phyloP scores from a whole-genome alignment of 345 rosid species.

The Luvunga scandens region DNA sequence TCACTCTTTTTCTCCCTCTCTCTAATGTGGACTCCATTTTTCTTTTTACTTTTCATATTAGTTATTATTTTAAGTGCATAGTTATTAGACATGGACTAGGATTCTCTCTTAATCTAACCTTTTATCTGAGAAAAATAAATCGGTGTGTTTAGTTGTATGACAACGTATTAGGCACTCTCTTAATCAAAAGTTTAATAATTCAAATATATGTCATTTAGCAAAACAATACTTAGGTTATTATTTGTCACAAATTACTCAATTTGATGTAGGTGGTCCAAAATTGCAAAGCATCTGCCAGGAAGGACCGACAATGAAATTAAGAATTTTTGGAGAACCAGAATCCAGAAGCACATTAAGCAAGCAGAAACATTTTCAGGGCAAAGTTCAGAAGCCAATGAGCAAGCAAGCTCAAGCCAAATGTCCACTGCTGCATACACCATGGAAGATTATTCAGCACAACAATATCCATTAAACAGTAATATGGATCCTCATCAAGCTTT shows the following conservation, averaged over 20 bases:
- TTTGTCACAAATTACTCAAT: too few relatives aligned
- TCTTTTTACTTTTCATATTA: too few relatives aligned
- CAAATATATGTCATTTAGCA: background rate
- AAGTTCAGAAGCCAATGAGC: constrained; percentile 42
- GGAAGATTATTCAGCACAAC: constrained; percentile 51
- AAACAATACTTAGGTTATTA: too few relatives aligned
- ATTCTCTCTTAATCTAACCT: too few relatives aligned
- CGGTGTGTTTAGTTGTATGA: background rate
- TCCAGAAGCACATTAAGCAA: constrained; percentile 86
- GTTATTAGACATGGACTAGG: fast-evolving
- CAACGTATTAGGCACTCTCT: background rate
- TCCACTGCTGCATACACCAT: constrained; percentile 39
- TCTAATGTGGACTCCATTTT: background rate
- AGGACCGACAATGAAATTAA: constrained; percentile 98
- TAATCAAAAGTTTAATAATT: too few relatives aligned
- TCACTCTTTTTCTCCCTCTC: too few relatives aligned
- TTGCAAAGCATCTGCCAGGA: constrained; percentile 95
- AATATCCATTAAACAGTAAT: constrained; percentile 25
- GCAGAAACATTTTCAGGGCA: constrained; percentile 40
- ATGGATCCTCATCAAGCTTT: constrained; percentile 20
- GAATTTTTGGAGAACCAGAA: constrained; percentile 93
- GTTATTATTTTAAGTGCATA: too few relatives aligned
- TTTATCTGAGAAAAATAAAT: too few relatives aligned
- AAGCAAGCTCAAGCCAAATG: constrained; percentile 43
- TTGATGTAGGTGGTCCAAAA: constrained; percentile 75